Conservation (phyloP, 1,284 basidiomycete genomes). For the Meripilus lineatus region DNA sequence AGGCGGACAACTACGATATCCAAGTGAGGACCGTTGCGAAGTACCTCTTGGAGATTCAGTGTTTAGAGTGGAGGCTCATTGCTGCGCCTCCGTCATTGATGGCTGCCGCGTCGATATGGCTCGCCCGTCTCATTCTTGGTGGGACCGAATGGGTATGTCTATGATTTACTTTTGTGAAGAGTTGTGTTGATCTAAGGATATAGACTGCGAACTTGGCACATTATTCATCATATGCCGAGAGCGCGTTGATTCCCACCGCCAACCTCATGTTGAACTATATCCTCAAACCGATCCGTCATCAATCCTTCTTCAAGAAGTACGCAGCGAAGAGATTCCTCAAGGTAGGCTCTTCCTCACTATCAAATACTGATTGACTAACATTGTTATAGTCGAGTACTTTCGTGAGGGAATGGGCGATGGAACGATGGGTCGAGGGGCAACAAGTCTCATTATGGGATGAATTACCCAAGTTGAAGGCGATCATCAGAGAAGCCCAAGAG, state of each 20-base stretch:
- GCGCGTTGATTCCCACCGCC: slow-evolving; percentile 80
- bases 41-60: slow-evolving; percentile 88
- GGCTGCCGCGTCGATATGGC: slow-evolving; percentile 88
- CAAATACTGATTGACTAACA: not conserved
- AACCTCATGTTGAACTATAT: slow-evolving; percentile 94
- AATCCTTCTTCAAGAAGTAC: slow-evolving; percentile 81
- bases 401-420: slow-evolving; percentile 58
- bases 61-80: slow-evolving; percentile 85
- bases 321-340: slow-evolving; percentile 84
- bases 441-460: slow-evolving; percentile 49
- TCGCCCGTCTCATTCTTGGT: slow-evolving; percentile 83
- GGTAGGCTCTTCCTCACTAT: slow-evolving; percentile 33
- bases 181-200: slow-evolving; percentile 8
- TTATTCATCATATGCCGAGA: slow-evolving; percentile 88
- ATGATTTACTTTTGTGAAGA: not conserved
- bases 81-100: slow-evolving; percentile 79
- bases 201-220: slow-evolving; percentile 87
- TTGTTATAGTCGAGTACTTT: slow-evolving; percentile 49
- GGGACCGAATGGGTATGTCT: slow-evolving; percentile 79
- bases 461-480: slow-evolving; percentile 48
- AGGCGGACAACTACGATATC: slow-evolving; percentile 94
- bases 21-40: slow-evolving; percentile 91
- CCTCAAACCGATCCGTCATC: slow-evolving; percentile 68
- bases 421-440: slow-evolving; percentile 51
- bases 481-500: slow-evolving; percentile 37